Evolutionary conservation across 768 basidiomycete species (phyloP), one percentile per base, ranked within the genome.

Genomic region (Thelephora aurantiotincta): DNA sequence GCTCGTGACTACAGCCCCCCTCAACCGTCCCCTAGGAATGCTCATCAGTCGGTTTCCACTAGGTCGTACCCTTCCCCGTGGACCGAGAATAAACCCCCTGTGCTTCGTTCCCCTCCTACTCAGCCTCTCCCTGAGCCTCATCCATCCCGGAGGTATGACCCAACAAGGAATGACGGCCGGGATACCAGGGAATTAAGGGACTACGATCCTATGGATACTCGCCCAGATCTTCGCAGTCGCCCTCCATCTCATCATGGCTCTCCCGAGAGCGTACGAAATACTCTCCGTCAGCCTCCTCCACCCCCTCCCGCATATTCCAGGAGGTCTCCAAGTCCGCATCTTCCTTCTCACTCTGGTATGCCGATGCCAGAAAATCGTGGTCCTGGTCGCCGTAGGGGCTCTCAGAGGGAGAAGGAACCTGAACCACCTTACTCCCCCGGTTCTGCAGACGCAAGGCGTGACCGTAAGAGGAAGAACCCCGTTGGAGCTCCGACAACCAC

Each of bases 1-100:
- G 50, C 49, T 11, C 58, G 59, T 20, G 58, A 59, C n/a, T 55
- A 57, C 35, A 60, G 54, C 35, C 60, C 60, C 23, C 53, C 57
- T 2, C 56, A 78, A 41, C 69, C 73, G 0, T 83, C 82, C 1
- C 81, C 82, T 2, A 72, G 80, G 18, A 69, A 70, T 1, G 61
- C 65, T 3, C 73, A 72, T 43, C 74, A 73, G n/a, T 48, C 44
- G 4, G 54, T 57, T 23, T 49, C 48, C 16, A 37, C 68, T 13
- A 57, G 71, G 7, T 36, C 36, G 30, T 26, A 16, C 22, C 38
- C 16, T 41, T 22, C 38, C 16, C 38, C 38, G 4, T 41, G 38
- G 38, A 22, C 18, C 11, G 38, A 41, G 16, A 22, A 9, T 4
- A 41, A 41, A 41, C 7, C 18, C 12, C 9, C 18, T 5, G 38